Base-by-base conservation (phyloP, 805 yeast species). In the Grigorovia transvaalensis region DNA sequence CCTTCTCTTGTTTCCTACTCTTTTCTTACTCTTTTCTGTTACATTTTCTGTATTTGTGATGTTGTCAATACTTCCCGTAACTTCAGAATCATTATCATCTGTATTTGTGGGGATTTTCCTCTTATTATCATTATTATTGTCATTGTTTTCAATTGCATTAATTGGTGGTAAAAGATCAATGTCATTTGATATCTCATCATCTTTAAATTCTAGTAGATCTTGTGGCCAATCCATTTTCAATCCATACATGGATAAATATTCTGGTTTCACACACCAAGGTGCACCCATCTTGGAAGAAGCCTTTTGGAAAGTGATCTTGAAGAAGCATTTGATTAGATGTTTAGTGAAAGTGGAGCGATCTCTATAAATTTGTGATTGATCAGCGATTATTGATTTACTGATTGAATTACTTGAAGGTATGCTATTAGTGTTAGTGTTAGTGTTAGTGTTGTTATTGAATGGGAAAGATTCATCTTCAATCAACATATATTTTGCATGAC, bases 241-340 rank as follows among this genome's bases (percentile, higher is more conserved):
- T 6, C 68, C 66, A 52, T 68, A 68, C 61, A 66, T 65, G 35
- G 62, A 59, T 43, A 68, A 47, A 65, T 79, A 88, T 57, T 83
- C 82, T 27, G 79, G 81, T 63, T 84, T 85, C 15, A 93, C 93
- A 19, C 91, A 81, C 98, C 98, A 93, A 2, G 98, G 98, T 2
- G 97, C 91, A 2, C 98, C 97, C 45, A 83, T 74, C 74, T 85
- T 87, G 51, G 84, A 77, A 1, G 90, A 86, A 51, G 96, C 79
- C 8, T 85, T 75, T 64, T 88, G 76, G 59, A 71, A 38, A 51
- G 76, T 77, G 64, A 86, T 76, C 68, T 90, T 86, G 64, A 90
- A 76, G 64, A 93, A 83, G n/a, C 96, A 84, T 65, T 90, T 85
- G 41, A 93, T 85, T 50, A 85, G 77, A 80, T 90, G 84, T 67